These are phyloP conservation scores for Penicillium manginii DNA, from an alignment of 495 filamentous ascomycete species.

Conservation along the genomic window DNA sequence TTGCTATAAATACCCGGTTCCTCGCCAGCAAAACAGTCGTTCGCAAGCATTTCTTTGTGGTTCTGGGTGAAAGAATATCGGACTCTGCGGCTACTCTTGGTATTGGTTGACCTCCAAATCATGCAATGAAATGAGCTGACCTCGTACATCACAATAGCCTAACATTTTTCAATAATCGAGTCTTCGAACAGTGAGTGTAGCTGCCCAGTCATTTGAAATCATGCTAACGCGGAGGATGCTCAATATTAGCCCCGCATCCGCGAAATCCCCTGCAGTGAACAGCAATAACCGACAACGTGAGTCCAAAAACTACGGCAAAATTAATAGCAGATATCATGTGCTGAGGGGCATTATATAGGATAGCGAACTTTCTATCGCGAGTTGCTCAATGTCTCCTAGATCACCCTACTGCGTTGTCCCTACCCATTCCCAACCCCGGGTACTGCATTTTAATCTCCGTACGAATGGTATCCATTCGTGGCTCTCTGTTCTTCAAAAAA, in stretches of 20 bases:
- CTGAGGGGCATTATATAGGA: too few relatives aligned
- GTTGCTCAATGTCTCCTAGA: too few relatives aligned
- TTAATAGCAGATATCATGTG: too few relatives aligned
- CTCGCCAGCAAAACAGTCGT: too few relatives aligned
- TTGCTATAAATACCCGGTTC: too few relatives aligned
- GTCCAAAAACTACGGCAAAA: neutral
- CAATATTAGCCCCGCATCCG: neutral
- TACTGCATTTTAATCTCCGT: too few relatives aligned
- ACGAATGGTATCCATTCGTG: neutral
- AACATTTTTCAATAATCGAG: neutral
- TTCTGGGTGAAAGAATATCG: too few relatives aligned
- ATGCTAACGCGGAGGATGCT: neutral
- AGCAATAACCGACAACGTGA: neutral
- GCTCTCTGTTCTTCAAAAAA: neutral
- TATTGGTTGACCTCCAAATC: neutral
- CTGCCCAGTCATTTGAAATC: neutral
- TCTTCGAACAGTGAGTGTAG: neutral
- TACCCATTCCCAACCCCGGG: neutral
- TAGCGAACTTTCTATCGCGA: too few relatives aligned
- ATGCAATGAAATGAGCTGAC: neutral
- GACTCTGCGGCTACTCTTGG: neutral
- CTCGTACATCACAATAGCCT: too few relatives aligned
- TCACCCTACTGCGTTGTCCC: too few relatives aligned
- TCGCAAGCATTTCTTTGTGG: too few relatives aligned
- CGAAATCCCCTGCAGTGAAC: neutral